phyloP scores from a whole-genome alignment of 1,139 yeast genomes.

The Lodderomyces parapsilosis region DNA sequence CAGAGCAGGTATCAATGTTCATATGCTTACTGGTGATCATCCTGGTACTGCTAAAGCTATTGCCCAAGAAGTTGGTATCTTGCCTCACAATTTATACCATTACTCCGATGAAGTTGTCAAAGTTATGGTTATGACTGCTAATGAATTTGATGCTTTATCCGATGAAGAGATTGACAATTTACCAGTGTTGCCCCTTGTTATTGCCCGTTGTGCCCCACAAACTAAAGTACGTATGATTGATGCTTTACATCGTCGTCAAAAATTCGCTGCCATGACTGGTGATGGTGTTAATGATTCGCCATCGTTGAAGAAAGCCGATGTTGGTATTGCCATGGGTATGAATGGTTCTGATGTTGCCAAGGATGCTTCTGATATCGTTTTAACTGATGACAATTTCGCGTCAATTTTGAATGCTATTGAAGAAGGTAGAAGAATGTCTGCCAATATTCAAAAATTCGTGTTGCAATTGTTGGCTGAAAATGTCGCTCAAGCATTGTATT shows the following conservation, averaged over 20 bases:
- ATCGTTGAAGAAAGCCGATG: constrained; percentile 75
- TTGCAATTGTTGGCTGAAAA: constrained; percentile 75
- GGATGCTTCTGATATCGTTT: constrained; percentile 97
- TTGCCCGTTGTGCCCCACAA: constrained; percentile 85
- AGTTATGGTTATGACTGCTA: constrained; percentile 75
- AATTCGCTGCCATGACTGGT: constrained; percentile 83
- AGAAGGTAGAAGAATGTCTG: constrained; percentile 81
- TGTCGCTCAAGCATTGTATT: constrained; percentile 72
- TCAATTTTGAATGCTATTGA: constrained; percentile 88
- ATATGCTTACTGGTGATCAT: constrained; percentile 85
- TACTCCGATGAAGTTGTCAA: constrained; percentile 60
- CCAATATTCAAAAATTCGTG: constrained; percentile 80
- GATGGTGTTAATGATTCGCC: constrained; percentile 89
- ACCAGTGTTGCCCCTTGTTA: constrained; percentile 73
- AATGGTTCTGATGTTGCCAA: constrained; percentile 98
- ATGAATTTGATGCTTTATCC: constrained; percentile 62
- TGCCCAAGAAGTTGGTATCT: constrained; percentile 82
- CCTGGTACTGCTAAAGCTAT: constrained; percentile 81
- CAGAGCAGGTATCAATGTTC: constrained; percentile 76
- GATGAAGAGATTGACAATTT: constrained; percentile 65
- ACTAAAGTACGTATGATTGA: constrained; percentile 84
- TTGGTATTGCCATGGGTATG: constrained; percentile 93
- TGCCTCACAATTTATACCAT: constrained; percentile 68
- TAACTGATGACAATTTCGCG: constrained; percentile 93
- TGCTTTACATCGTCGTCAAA: constrained; percentile 69